These are phyloP conservation scores for Alternaria novae-zelandiae DNA, from an alignment of 2,329 filamentous ascomycete species.

Conservation along the genomic window DNA sequence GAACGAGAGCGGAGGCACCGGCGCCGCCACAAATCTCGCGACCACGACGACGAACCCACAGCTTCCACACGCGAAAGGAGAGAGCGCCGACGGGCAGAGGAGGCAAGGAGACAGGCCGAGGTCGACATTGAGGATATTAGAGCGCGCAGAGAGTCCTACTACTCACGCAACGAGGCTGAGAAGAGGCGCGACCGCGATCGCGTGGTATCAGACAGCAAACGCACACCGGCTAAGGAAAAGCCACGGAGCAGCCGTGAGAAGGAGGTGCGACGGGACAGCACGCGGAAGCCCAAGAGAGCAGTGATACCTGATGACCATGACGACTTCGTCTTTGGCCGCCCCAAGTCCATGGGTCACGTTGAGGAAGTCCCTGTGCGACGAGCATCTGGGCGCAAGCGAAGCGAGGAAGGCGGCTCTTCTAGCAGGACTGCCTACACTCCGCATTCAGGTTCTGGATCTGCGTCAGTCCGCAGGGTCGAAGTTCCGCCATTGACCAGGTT, in stretches of 20 bases:
- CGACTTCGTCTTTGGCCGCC: constrained; percentile 42
- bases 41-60: constrained; percentile 33
- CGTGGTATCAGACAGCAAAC: constrained; percentile 39
- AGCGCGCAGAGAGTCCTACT: constrained; percentile 48
- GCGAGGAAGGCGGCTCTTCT: constrained; percentile 45
- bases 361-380: constrained; percentile 39
- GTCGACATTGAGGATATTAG: constrained; percentile 51
- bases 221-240: constrained; percentile 35
- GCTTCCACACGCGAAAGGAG: constrained; percentile 39
- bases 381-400: constrained; percentile 36
- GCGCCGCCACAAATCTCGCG: constrained; percentile 34
- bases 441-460: constrained; percentile 39
- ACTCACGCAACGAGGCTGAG: constrained; percentile 40
- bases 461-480: constrained; percentile 39
- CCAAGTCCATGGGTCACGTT: constrained; percentile 33
- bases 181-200: constrained; percentile 37
- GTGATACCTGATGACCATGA: constrained; percentile 32
- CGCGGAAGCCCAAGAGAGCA: constrained; percentile 36
- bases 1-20: constrained; percentile 38
- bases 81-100: constrained; percentile 42
- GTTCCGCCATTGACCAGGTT: constrained; percentile 41
- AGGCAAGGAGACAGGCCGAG: constrained; percentile 37
- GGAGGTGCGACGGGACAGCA: constrained; percentile 38
- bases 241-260: constrained; percentile 37
- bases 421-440: constrained; percentile 43